Evolutionary conservation across 257 asterid species (phyloP).

Genomic region (Ophiorrhiza pumila): DNA sequence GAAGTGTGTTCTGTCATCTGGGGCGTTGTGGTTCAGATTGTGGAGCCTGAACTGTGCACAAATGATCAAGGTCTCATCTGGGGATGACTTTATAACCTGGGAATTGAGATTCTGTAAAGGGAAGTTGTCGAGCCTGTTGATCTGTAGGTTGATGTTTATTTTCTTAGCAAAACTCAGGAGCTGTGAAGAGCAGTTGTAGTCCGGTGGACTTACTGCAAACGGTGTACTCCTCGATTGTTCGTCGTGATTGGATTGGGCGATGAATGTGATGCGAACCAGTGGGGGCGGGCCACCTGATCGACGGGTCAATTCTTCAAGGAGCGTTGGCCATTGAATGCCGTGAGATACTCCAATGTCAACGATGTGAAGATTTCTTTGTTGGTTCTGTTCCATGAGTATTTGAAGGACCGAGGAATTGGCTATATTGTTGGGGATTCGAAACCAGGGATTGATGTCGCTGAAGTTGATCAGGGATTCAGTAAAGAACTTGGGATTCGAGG

Average conservation of each 20-base stretch:
- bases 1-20: conserved; percentile 60
- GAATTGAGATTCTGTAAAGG: conserved; percentile 55
- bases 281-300: conserved; percentile 81
- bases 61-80: conserved; percentile 57
- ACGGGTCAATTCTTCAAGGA: conserved; percentile 65
- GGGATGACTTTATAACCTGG: conserved; percentile 41
- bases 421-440: conserved; percentile 68
- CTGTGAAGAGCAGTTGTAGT: conserved; percentile 56
- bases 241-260: conserved; percentile 34
- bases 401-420: conserved; percentile 81
- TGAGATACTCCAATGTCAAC: conserved; percentile 87
- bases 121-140: conserved; percentile 50
- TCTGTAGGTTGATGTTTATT: conserved; percentile 67
- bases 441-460: conserved; percentile 84
- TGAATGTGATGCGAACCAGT: conserved; percentile 62
- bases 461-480: conserved; percentile 59
- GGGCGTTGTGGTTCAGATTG: conserved; percentile 47
- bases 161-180: conserved; percentile 66
- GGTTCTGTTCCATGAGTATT: conserved; percentile 45
- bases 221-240: conserved; percentile 41
- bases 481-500: conserved; percentile 57
- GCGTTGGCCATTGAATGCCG: conserved; percentile 90
- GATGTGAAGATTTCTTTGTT: conserved; percentile 58
- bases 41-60: conserved; percentile 78
- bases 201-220: conserved; percentile 47